Evolutionary conservation across 352 stramenopile genomes (phyloP).

Genomic region (Globisporangium camurandrum): DNA sequence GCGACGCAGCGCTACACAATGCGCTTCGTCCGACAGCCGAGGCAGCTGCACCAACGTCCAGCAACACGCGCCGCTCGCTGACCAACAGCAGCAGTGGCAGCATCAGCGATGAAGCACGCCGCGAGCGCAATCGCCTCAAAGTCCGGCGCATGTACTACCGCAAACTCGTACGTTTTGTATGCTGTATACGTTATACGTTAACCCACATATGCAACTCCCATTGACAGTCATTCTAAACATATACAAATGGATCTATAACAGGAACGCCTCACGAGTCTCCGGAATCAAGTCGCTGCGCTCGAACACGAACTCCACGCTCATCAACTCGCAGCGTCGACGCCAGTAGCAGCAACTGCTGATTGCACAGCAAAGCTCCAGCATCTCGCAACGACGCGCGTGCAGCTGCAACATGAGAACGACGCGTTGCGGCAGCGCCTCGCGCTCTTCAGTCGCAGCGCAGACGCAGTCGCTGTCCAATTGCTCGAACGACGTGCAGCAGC

Average conservation of each 20-base stretch:
- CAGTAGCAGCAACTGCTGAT: not conserved
- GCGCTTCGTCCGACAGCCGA: not conserved
- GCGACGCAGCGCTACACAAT: not conserved
- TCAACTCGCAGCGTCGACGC: not conserved
- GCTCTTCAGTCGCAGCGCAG: not conserved
- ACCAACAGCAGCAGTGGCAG: not conserved
- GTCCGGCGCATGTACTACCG: slow-evolving; percentile 14
- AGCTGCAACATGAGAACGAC: slow-evolving; percentile 9
- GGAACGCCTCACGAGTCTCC: slow-evolving; percentile 3
- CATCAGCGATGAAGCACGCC: slow-evolving; percentile 3
- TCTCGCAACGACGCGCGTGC: not conserved
- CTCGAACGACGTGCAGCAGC: not conserved
- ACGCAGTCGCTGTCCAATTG: slow-evolving; percentile 5
- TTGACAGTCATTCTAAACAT: too few species aligned
- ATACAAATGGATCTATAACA: too few species aligned
- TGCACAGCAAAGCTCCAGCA: not conserved
- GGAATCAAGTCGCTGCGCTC: slow-evolving; percentile 1
- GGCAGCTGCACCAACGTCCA: not conserved
- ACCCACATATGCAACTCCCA: too few species aligned
- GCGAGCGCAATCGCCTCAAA: slow-evolving; percentile 13
- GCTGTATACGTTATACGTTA: not conserved
- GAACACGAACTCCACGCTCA: slow-evolving; percentile 1
- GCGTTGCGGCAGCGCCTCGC: not conserved
- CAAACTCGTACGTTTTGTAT: slow-evolving; percentile 8
- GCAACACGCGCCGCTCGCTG: not conserved